Evolutionary conservation across 2,329 filamentous ascomycete species (phyloP).

Genomic region (Aspergillus pseudotamarii): DNA sequence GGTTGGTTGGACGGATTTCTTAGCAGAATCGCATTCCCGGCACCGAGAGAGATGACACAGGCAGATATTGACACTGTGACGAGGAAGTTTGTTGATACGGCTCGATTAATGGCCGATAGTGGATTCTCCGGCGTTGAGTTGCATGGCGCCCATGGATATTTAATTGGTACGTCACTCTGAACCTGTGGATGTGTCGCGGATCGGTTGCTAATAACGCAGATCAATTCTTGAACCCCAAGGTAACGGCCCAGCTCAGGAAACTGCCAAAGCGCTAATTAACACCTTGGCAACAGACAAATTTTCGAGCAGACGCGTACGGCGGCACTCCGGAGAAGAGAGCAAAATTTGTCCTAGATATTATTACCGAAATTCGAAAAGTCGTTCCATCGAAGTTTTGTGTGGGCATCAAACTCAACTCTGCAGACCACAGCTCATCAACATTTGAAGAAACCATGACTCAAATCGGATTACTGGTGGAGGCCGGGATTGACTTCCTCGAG

Average conservation of each 20-base stretch:
- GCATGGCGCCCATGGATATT: conserved; percentile 57
- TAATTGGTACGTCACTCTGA: conserved; percentile 44
- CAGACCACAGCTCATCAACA: conserved; percentile 45
- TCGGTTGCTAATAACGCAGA: conserved; percentile 23
- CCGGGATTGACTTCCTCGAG: conserved; percentile 66
- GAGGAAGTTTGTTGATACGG: conserved; percentile 55
- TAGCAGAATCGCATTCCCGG: conserved; percentile 43
- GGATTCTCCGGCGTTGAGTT: conserved; percentile 59
- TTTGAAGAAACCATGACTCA: conserved; percentile 61
- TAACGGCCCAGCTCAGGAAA: conserved; percentile 16
- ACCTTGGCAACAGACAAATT: conserved; percentile 42
- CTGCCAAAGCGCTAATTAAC: not conserved
- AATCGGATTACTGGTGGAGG: conserved; percentile 48
- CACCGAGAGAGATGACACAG: conserved; percentile 59
- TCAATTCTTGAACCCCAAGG: conserved; percentile 43
- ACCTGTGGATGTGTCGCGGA: not conserved
- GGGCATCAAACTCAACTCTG: conserved; percentile 56
- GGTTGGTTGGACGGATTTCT: conserved; percentile 39
- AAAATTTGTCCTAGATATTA: conserved; percentile 50
- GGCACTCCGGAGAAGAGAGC: conserved; percentile 50
- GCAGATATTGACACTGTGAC: conserved; percentile 59
- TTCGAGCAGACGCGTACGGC: conserved; percentile 52
- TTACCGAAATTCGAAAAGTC: conserved; percentile 44
- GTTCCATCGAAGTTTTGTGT: conserved; percentile 49
- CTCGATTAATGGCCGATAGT: conserved; percentile 52